Evolutionary conservation across 2,329 filamentous ascomycete genomes (phyloP), one percentile per base, ranked within the genome.

Genomic region (Calonectria pauciramosa): DNA sequence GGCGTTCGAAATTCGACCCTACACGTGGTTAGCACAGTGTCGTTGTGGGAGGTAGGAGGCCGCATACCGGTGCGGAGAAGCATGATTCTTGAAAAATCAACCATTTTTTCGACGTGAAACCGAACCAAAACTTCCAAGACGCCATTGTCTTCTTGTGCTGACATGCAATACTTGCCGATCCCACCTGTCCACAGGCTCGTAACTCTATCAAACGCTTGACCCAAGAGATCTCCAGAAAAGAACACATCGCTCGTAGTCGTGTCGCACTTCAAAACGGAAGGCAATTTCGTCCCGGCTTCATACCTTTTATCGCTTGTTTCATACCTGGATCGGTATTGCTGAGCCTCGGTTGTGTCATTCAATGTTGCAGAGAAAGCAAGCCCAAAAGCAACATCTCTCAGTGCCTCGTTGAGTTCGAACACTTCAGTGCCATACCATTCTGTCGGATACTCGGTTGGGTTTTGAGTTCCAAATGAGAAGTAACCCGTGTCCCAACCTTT

Each of bases 1-100:
- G 74, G n/a, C 76, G 74, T 16, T 77, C 76, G 34, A 77, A 77
- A 59, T 77, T 76, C 7, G 76, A 74, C 8, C 71, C 74, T 72
- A 26, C 23, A 8, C 26, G 8, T 20, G 10, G 60, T 68, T 23
- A 74, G 69, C 30, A n/a, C 16, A 6, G 41, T 3, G 16, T 34
- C 30, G 11, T 8, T 18, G 26, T 36, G 59, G n/a, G 14, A 13
- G 51, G n/a, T 26, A 16, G 0, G 5, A 47, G 28, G 7, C 4
- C 8, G 20, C 26, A 47, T 63, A 72, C 73, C 73, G 11, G 72
- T 70, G 6, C 75, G 65, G 3, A 76, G 59, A 36, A 77, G 70
- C 18, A 77, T 71, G 41, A 75, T 68, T 47, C 76, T 68, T 8
- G 71, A 73, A 56, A 76, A 77, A 67, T 76, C 74, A 5, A 77